Conservation (phyloP, 176 grass and related monocot genomes). For the Chloris gayana region DNA sequence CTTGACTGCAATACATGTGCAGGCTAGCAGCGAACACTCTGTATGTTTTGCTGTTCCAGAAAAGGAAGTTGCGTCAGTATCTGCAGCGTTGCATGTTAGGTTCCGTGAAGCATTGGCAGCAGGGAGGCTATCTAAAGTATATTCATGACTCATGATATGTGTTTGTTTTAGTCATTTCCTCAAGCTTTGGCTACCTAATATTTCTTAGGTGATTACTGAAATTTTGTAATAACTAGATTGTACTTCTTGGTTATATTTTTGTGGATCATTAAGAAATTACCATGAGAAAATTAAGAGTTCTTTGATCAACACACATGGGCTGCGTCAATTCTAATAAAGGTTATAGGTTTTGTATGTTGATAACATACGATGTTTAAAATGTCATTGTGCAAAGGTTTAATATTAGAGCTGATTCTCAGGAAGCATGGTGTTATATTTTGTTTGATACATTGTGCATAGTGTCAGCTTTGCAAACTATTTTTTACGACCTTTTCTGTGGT, state of each 20-base stretch:
- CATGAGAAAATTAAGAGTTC: not conserved
- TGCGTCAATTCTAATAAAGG: not conserved
- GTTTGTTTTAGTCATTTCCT: not conserved
- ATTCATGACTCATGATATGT: not conserved
- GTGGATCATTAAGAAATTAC: not conserved
- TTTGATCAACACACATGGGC: slow-evolving; percentile 10
- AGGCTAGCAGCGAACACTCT: slow-evolving; percentile 94
- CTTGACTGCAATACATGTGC: slow-evolving; percentile 31
- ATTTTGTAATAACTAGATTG: not conserved
- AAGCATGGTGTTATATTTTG: not conserved
- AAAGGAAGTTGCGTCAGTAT: slow-evolving; percentile 74
- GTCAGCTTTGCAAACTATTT: not conserved
- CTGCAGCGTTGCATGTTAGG: slow-evolving; percentile 59
- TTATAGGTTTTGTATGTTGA: not conserved
- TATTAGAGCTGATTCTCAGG: not conserved
- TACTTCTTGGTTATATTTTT: not conserved
- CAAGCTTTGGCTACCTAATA: too few relatives aligned
- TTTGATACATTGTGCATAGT: not conserved
- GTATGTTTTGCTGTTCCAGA: slow-evolving; percentile 92
- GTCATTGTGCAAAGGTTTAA: not conserved
- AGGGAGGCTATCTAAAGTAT: slow-evolving; percentile 85
- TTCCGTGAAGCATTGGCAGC: slow-evolving; percentile 77
- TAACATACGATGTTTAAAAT: not conserved
- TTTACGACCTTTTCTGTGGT: not conserved
- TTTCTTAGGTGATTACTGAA: too few relatives aligned